Percentiles rank a stretch among this genome's conserved stretches.
These are phyloP conservation scores for Aspergillus sclerotialis DNA, from an alignment of 2,329 filamentous ascomycete genomes.

Conservation along the genomic window DNA sequence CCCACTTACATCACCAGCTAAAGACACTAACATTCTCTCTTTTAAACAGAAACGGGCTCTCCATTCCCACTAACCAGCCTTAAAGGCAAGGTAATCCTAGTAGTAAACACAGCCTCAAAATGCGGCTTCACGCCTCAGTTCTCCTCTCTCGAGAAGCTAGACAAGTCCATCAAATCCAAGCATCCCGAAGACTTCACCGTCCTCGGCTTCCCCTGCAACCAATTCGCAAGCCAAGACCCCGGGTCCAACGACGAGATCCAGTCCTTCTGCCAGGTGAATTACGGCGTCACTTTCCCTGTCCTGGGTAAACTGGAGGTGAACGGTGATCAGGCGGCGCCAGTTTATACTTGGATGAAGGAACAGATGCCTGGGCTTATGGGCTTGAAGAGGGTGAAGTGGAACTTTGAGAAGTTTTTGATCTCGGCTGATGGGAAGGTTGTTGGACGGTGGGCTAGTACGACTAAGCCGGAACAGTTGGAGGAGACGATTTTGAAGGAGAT, in stretches of 20 bases:
- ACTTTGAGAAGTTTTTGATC: conserved; percentile 98
- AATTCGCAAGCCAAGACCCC: conserved; percentile 88
- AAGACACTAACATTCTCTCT: background rate
- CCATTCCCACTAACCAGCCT: conserved; percentile 64
- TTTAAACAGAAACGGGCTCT: conserved; percentile 59
- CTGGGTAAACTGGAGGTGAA: conserved; percentile 93
- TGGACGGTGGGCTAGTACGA: conserved; percentile 77
- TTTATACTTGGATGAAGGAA: conserved; percentile 69
- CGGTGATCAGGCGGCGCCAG: conserved; percentile 68
- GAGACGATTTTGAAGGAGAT: conserved; percentile 68
- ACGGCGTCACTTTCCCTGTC: conserved; percentile 86
- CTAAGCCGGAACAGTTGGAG: conserved; percentile 78
- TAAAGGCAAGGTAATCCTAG: conserved; percentile 86
- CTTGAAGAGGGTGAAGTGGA: conserved; percentile 93
- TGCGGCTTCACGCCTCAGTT: conserved; percentile 98
- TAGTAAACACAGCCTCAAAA: conserved; percentile 97
- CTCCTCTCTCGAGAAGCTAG: conserved; percentile 80
- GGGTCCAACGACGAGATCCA: conserved; percentile 75
- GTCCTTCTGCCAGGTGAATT: conserved; percentile 84
- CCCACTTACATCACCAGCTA: background rate
- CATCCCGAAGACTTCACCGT: conserved; percentile 74
- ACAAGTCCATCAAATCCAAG: conserved; percentile 65
- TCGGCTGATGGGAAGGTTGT: conserved; percentile 79
- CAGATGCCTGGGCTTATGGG: conserved; percentile 77
- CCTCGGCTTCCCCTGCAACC: conserved; percentile 97